Percentiles rank a stretch among this genome's conserved stretches.
These are phyloP conservation scores for Pseudonitzschia delicatissima DNA, from an alignment of 108 stramenopile species.

Conservation along the genomic window DNA sequence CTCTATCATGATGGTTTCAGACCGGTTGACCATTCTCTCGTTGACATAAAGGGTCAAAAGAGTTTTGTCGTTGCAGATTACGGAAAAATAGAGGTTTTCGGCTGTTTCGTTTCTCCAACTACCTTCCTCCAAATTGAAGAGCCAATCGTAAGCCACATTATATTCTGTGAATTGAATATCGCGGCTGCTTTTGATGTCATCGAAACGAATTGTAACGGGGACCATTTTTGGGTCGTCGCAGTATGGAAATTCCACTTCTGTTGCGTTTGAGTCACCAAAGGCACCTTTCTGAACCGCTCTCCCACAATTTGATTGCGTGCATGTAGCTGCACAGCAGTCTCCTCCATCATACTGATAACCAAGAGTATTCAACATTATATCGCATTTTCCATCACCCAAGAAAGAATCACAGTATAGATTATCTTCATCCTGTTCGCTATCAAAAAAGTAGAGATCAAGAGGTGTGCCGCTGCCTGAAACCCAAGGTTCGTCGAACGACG, in stretches of 20 bases:
- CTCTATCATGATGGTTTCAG: neutral
- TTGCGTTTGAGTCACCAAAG: neutral
- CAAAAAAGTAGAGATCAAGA: neutral
- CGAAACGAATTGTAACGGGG: slow-evolving; percentile 1
- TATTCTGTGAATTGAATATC: neutral
- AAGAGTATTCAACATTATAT: neutral
- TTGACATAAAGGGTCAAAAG: neutral
- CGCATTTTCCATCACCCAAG: neutral
- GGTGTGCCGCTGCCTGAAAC: neutral
- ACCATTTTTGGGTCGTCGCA: slow-evolving; percentile 1
- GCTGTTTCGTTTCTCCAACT: neutral
- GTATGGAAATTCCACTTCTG: neutral
- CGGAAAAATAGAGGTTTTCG: neutral
- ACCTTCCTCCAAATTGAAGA: neutral
- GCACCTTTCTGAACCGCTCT: neutral
- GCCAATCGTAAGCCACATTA: no score
- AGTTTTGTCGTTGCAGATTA: neutral
- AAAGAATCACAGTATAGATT: neutral
- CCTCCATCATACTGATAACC: slow-evolving; percentile 3
- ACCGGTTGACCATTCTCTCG: neutral
- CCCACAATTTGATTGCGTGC: neutral
- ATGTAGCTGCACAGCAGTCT: slow-evolving; percentile 5
- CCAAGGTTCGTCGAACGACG: neutral
- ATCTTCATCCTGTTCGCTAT: neutral
- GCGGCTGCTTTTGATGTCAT: neutral